phyloP scores from a whole-genome alignment of 345 rosid genomes.

The Carallia pectinifolia region DNA sequence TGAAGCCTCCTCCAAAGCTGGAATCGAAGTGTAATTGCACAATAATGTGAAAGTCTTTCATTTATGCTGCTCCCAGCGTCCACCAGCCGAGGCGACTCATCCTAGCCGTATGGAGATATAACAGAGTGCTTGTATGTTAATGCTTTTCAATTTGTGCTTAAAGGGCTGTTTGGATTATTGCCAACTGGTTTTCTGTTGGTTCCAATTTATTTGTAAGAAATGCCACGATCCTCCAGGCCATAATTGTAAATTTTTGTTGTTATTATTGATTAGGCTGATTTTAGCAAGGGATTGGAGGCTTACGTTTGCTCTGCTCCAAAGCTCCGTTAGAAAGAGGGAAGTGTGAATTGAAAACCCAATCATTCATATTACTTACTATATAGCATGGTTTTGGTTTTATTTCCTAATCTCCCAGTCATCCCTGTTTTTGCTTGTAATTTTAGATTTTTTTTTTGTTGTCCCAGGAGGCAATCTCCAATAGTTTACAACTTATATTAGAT shows the following conservation, averaged over 20 bases:
- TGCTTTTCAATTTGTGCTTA: conserved; percentile 28
- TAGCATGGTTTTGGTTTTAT: neutral
- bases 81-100: neutral
- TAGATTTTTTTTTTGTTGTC: too few relatives aligned
- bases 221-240: conserved; percentile 38
- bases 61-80: neutral
- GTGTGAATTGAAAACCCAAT: conserved; percentile 19
- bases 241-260: conserved; percentile 49
- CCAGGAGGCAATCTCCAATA: too few relatives aligned
- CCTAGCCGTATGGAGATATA: conserved; percentile 1
- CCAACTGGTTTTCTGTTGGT: conserved; percentile 36
- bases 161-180: conserved; percentile 39
- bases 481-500: too few relatives aligned
- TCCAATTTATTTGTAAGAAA: conserved; percentile 34
- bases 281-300: conserved; percentile 38
- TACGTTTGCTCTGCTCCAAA: conserved; percentile 31
- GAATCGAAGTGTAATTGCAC: conserved; percentile 98
- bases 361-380: conserved; percentile 10
- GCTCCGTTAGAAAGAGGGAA: conserved; percentile 7
- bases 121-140: conserved; percentile 19
- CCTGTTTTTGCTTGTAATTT: neutral
- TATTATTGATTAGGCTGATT: conserved; percentile 31
- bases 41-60: conserved; percentile 63
- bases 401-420: too few relatives aligned
- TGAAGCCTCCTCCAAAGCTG: conserved; percentile 84